Evolutionary conservation across 768 basidiomycete genomes (phyloP).

Genomic region (Terana coerulea): DNA sequence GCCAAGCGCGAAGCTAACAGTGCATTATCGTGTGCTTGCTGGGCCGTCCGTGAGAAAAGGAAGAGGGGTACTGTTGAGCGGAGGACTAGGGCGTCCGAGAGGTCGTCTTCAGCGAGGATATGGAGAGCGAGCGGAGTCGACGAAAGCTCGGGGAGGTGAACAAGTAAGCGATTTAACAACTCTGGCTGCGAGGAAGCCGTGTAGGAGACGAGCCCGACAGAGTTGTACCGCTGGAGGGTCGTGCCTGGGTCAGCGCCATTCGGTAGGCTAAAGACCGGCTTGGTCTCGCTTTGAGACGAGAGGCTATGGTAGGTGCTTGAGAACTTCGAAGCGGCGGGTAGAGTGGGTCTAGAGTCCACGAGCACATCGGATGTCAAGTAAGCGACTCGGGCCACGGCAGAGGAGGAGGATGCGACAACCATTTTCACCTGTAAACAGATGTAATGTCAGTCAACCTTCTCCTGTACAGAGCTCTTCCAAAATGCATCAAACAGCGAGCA

Average conservation of each 20-base stretch:
- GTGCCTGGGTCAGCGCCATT: conserved; percentile 64
- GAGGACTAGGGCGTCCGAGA: conserved; percentile 73
- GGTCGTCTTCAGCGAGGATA: conserved; percentile 54
- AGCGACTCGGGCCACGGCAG: conserved; percentile 63
- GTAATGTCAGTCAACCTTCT: neutral
- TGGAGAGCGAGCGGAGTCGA: conserved; percentile 66
- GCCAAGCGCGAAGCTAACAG: conserved; percentile 83
- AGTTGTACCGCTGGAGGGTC: conserved; percentile 45
- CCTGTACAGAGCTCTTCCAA: neutral
- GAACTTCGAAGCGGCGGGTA: conserved; percentile 40
- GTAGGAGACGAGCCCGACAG: conserved; percentile 51
- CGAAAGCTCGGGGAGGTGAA: conserved; percentile 67
- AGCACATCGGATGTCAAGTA: conserved; percentile 65
- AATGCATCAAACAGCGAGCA: neutral
- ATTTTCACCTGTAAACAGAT: conserved; percentile 6
- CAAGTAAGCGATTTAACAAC: conserved; percentile 55
- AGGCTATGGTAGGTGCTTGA: conserved; percentile 31
- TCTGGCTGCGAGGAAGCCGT: conserved; percentile 51
- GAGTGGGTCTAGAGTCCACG: conserved; percentile 50
- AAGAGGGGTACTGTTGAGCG: conserved; percentile 80
- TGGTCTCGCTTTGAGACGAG: conserved; percentile 16
- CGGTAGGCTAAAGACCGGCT: conserved; percentile 48
- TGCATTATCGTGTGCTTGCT: conserved; percentile 88
- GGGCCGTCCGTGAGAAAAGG: conserved; percentile 69
- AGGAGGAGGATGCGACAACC: conserved; percentile 21